Base-by-base conservation (phyloP, 768 basidiomycete genomes). In the Lactarius hengduanensis region DNA sequence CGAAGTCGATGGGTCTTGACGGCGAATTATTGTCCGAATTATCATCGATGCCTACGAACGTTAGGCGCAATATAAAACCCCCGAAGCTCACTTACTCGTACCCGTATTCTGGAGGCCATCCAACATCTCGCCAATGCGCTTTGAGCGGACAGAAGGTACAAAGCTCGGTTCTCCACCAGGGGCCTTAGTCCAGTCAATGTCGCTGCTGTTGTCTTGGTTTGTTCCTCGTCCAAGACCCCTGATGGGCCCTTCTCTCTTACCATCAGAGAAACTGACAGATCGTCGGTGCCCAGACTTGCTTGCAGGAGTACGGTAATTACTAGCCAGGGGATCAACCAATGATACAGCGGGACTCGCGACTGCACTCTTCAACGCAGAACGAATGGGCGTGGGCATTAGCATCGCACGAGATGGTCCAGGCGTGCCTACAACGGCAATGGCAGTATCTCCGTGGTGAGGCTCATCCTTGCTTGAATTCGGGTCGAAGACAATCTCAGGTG, bases 211-310 rank as follows among this genome's bases (percentile, higher is more conserved):
- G 22, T 77, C 82, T 16, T 78, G 79, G 18, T 77, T 76, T 43
- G 76, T 76, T 58, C 79, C 79, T 55, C 79, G 72, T 55, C 75
- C 77, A 53, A 89, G 76, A 4, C 89, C 92, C 61, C 80, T 80
- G 56, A 97, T 97, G n/a, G 92, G 94, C 2, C 96, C 96, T 38
- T 90, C 88, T 67, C 84, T 84, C 74, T 88, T 90, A 6, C 97
- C 97, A 74, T 99, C 97, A 30, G 95, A 97, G 78, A 99, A 99
- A 76, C 94, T 96, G 64, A 99, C 96, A 53, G 91, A 94, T 45
- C 94, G 83, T n/a, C 88, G 84, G 70, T 88, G 86, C 15, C 77
- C 76, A 18, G 76, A 69, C 61, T 73, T 78, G 57, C 79, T 80
- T 45, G 81, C 75, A n/a, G 88, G 89, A 20, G 85, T 90, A 66